Base-by-base conservation (phyloP, 306 rosid genomes). In the Dryas octopetala region DNA sequence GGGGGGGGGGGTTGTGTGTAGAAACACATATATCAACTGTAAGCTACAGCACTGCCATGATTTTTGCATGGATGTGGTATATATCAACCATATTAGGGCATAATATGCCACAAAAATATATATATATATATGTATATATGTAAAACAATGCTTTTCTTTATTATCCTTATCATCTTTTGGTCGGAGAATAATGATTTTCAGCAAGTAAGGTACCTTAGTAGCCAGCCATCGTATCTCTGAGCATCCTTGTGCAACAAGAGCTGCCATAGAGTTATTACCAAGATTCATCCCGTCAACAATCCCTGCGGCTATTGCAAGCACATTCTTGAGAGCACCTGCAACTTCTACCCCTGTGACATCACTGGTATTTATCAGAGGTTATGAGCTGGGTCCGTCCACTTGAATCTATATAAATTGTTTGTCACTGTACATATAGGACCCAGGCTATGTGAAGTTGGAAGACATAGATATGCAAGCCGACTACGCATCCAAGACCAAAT, bases 301-400 rank as follows among this genome's bases (percentile, higher is more conserved):
- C 72, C 98, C 98, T 32, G 98, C 96, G 15, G 98, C 96, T 88
- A 94, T 91, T 46, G 97, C 96, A 9, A 91, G 93, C 62, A 94
- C 98, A 79, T 94, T 94, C 81, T 94, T 94, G 7, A 94, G 93
- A 45, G 97, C 98, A 85, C 97, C 97, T 47, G 98, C 90, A 81
- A 94, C 90, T 87, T 94, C 98, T 81, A 94, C 97, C 81, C 97
- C 98, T 88, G 91, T 90, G 83, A 91, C 98, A 78, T 94, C 98
- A 86, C 98, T 94, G 98, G 85, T 88, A 88, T 85, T 73, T 80
- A 93, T 91, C 92, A 90, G 95, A 90, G 84, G 88, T 90, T 87
- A 94, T 83, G 88, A 87, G 80, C 89, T 79, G 84, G 85, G 81
- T 88, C 66, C 51, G 75, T 74, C 77, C 68, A 51, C 73, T 79